These are phyloP conservation scores for Capsella rubella DNA, from an alignment of 441 rosid genomes.

Conservation along the genomic window DNA sequence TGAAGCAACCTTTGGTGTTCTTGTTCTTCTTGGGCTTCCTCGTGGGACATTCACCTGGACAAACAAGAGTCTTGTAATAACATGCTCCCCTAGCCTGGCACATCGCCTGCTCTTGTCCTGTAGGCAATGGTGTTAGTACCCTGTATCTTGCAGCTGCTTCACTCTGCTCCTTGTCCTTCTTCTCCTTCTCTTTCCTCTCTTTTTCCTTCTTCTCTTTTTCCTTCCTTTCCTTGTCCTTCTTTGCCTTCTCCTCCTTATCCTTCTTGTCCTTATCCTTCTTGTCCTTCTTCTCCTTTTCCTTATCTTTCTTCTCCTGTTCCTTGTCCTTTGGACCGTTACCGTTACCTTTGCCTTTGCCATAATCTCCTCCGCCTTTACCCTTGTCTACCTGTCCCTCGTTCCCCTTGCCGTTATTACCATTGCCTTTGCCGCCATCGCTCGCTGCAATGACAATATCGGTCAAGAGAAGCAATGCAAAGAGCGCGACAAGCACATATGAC, in stretches of 20 bases:
- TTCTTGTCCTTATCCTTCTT: conserved; percentile 27
- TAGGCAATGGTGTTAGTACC: conserved; percentile 36
- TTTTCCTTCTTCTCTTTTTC: conserved; percentile 38
- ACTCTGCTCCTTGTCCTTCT: conserved; percentile 30
- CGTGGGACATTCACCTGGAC: conserved; percentile 66
- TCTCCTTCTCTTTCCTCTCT: conserved; percentile 41
- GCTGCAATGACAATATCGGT: conserved; percentile 49
- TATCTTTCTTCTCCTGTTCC: conserved; percentile 29
- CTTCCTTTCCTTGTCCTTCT: conserved; percentile 36
- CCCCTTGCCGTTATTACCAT: conserved; percentile 19
- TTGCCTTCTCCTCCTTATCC: conserved; percentile 20
- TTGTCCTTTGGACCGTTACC: conserved; percentile 29
- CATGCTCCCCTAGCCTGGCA: conserved; percentile 66
- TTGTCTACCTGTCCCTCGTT: conserved; percentile 31
- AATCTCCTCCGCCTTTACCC: conserved; percentile 12
- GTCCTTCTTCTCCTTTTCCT: conserved; percentile 25
- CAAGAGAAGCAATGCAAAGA: conserved; percentile 52
- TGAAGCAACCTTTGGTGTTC: conserved; percentile 66
- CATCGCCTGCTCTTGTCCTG: conserved; percentile 61
- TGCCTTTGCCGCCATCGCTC: conserved; percentile 43
- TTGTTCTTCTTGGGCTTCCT: conserved; percentile 61
- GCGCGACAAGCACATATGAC: conserved; percentile 49
- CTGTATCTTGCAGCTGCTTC: conserved; percentile 46
- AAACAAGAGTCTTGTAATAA: conserved; percentile 51
- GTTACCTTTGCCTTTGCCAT: conserved; percentile 32